Base-by-base conservation (phyloP, 2,329 filamentous ascomycete genomes). In the Colletotrichum godetiae region DNA sequence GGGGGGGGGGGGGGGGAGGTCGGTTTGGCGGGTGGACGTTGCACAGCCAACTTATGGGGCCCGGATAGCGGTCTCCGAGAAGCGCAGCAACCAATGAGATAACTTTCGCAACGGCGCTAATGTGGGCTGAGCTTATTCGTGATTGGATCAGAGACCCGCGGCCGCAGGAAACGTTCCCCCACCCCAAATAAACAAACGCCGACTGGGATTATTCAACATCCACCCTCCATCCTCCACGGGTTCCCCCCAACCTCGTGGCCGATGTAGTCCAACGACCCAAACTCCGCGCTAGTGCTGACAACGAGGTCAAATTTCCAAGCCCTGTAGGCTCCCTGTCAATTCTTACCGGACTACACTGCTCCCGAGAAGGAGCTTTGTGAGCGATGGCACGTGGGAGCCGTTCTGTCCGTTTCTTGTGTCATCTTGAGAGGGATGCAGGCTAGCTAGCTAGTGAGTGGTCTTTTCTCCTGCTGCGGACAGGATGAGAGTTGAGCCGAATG, bases 251-350 rank as follows among this genome's bases (percentile, higher is more conserved):
- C 42, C 19, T 49, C 15, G 19, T 49, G 42, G 42, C 8, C 13
- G 49, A 61, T 29, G 42, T 37, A 42, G 52, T 33, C 31, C 52
- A 49, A 29, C 55, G 56, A 60, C 35, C 46, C 42, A 22, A 22
- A 49, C 42, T 11, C 29, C 70, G 10, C 11, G 24, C 59, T 63
- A 65, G 67, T 35, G 67, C 71, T 71, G 71, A 70, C 67, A 22
- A 49, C 33, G 61, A 31, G 19, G 12, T 12, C 2, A 53, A 22
- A 8, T 19, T 0, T 11, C 27, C 52, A 29, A 55, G 55, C 42
- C 15, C 42, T n/a, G 42, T 6, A n/a, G 42, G 1, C 35, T 12
- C 42, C 42, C 42, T 68, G 33, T 60, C 66, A 66, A 53, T 56
- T 31, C 27, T 53, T 12, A 27, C 56, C 67, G 67, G 67, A 61